Percentiles rank a stretch among this genome's conserved stretches.
Conservation (phyloP, 768 basidiomycete species). For the Boletus coccyginus region DNA sequence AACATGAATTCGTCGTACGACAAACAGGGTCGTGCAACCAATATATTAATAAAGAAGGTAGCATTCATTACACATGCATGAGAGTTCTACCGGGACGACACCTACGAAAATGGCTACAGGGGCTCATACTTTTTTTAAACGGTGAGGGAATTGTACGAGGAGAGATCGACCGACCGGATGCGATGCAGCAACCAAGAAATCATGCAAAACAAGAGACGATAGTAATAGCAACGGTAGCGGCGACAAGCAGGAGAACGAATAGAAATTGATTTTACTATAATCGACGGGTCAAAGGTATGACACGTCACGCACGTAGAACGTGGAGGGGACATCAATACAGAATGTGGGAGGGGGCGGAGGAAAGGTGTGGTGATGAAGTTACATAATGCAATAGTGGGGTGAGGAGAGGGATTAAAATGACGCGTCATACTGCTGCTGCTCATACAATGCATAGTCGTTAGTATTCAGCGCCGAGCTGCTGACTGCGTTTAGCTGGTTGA, state of each 20-base stretch:
- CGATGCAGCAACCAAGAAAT: background rate
- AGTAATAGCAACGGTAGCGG: background rate
- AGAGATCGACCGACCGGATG: background rate
- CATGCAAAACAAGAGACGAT: background rate
- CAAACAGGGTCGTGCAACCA: background rate
- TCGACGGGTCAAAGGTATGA: background rate
- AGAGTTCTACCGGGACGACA: background rate
- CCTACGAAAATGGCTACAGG: background rate
- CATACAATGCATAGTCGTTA: slow-evolving; percentile 30
- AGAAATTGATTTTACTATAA: background rate
- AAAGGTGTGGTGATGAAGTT: background rate
- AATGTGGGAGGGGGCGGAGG: background rate
- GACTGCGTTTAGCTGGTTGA: slow-evolving; percentile 27
- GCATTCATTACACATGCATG: background rate
- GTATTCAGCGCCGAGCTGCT: slow-evolving; percentile 15
- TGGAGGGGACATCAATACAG: background rate
- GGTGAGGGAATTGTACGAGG: background rate
- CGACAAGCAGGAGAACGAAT: background rate
- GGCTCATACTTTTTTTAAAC: background rate
- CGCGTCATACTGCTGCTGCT: slow-evolving; percentile 15
- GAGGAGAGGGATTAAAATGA: slow-evolving; percentile 1
- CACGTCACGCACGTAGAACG: background rate
- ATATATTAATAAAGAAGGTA: background rate
- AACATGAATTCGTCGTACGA: no score
- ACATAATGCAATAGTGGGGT: background rate